Evolutionary conservation across 1,284 basidiomycete species (phyloP), one percentile per base, ranked within the genome.

Genomic region (Cutaneotrichosporon sp.): DNA sequence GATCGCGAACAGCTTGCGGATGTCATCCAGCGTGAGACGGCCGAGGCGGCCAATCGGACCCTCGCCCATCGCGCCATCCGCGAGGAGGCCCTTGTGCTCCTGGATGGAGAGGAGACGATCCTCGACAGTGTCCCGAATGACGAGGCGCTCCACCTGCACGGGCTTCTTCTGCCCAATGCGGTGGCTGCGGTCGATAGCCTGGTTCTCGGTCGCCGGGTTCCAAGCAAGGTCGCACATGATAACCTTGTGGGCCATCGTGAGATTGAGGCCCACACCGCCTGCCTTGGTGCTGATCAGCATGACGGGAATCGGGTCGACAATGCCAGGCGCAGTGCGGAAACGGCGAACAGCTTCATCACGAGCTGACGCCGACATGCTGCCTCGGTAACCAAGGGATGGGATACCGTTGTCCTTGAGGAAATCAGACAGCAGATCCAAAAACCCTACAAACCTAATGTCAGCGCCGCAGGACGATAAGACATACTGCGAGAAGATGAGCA

Each of bases 91-190:
- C 69, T 82, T 82, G 34, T 65, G 61, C 65, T 71, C 51, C 61
- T 76, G 74, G 34, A 59, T 59, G 65, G 63, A 49, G 50, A 69
- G 52, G 60, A 59, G 34, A 22, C 57, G 65, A 46, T 76, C 73
- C 38, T 82, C 81, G 47, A 82, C 76, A 0, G 79, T 75, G 60
- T 79, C 68, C 2, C 58, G 62, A 51, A 81, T 77, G 53, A 95
- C 87, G 2, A 97, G 83, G 47, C 94, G 85, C 80, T 91, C 93
- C 57, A 97, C 88, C 40, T 90, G 82, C 61, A 94, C 91, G 2
- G 89, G 89, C 69, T 83, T 88, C 16, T 87, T 92, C 80, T 97
- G 95, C 1, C 95, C 95, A 65, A 97, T 97, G 6, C 95, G 88
- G 79, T 97, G 95, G 0, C 91, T 73, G 26, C 81, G 73, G 58